These are phyloP conservation scores for Populus nigra DNA, from an alignment of 345 rosid genomes.

Conservation along the genomic window DNA sequence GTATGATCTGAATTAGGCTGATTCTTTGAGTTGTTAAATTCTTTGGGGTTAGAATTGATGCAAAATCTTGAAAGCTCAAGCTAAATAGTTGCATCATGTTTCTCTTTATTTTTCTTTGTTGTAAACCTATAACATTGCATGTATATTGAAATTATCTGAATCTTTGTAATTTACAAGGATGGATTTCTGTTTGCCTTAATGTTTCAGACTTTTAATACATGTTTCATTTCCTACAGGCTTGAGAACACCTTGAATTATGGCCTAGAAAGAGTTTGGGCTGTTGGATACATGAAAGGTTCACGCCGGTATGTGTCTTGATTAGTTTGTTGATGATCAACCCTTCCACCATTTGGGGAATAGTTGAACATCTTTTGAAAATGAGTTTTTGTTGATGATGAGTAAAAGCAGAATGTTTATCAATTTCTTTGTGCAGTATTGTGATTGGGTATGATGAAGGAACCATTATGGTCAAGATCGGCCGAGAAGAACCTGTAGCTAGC, in stretches of 20 bases:
- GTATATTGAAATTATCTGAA: neutral
- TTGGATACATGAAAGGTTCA: slow-evolving; percentile 82
- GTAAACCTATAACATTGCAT: neutral
- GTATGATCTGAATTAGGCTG: neutral
- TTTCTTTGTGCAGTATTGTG: slow-evolving; percentile 61
- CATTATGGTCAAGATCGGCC: slow-evolving; percentile 98
- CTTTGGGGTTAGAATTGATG: neutral
- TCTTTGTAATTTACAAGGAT: neutral
- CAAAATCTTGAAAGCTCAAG: neutral
- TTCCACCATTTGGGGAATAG: neutral
- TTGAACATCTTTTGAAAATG: slow-evolving; percentile 2
- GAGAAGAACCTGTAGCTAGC: slow-evolving; percentile 97
- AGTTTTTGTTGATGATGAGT: neutral
- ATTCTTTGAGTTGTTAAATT: neutral
- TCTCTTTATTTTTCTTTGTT: neutral
- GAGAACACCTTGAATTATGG: slow-evolving; percentile 89
- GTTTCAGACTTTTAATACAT: neutral
- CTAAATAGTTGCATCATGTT: neutral
- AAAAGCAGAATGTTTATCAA: neutral
- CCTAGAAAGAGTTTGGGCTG: slow-evolving; percentile 97
- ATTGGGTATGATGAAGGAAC: slow-evolving; percentile 99
- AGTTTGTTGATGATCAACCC: neutral
- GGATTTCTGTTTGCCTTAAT: neutral
- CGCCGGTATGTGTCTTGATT: slow-evolving; percentile 59
- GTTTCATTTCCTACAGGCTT: slow-evolving; percentile 52